Conservation (phyloP, 2,329 filamentous ascomycete species). For the Aureobasidium sp. region DNA sequence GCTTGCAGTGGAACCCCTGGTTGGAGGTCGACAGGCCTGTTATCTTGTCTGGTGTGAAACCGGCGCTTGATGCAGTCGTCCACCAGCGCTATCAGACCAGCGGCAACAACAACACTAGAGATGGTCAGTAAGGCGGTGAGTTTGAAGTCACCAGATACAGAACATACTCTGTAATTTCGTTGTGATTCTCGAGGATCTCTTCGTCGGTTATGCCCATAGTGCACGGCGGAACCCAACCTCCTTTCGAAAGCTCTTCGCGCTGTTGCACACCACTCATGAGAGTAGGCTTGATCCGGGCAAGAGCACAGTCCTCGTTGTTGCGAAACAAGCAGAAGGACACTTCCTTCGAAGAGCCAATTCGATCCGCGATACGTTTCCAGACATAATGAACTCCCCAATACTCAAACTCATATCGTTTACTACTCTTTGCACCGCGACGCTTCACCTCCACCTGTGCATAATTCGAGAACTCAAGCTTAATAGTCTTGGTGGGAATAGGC, state of each 20-base stretch:
- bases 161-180: constrained; percentile 81
- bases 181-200: constrained; percentile 57
- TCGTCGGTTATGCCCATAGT: constrained; percentile 83
- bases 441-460: constrained; percentile 86
- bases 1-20: not conserved
- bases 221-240: constrained; percentile 84
- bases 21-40: constrained; percentile 47
- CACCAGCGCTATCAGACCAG: constrained; percentile 79
- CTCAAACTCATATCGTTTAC: constrained; percentile 80
- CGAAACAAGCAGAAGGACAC: constrained; percentile 75
- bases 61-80: constrained; percentile 83
- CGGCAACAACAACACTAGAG: constrained; percentile 72
- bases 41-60: constrained; percentile 56
- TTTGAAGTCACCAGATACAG: not conserved
- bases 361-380: constrained; percentile 69
- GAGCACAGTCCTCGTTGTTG: constrained; percentile 52
- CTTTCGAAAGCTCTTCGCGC: constrained; percentile 63
- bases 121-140: constrained; percentile 19
- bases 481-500: constrained; percentile 59
- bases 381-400: constrained; percentile 85
- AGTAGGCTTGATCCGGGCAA: constrained; percentile 82
- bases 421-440: constrained; percentile 55
- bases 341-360: constrained; percentile 52
- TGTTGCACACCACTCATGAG: constrained; percentile 63
- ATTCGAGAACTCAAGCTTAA: constrained; percentile 92